Evolutionary conservation across 2,329 filamentous ascomycete genomes (phyloP), one percentile per base, ranked within the genome.

Genomic region (Pyricularia sp.): DNA sequence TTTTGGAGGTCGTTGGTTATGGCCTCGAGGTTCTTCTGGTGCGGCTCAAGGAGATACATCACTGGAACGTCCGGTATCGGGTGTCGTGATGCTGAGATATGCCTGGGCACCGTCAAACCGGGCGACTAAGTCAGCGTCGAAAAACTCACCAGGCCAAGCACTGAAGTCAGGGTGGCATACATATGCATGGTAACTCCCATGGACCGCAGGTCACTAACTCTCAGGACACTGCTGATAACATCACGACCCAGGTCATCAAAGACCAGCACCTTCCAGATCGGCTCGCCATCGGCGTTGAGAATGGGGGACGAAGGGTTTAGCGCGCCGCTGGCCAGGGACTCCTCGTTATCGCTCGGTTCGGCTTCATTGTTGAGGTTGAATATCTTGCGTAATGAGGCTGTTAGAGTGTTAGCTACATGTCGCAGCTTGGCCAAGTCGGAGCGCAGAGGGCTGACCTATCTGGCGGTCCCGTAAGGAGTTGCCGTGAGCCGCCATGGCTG

Each of bases 171-270:
- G 25, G 25, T 23, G 25, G 75, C 80, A 72, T 85, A 96, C 92
- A 97, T 88, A 80, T 97, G 93, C 85, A 97, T 95, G 58, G 93
- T 98, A 68, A 98, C 92, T n/a, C 96, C 95, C 88, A 95, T 93
- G 71, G 91, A 88, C 71, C 96, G 86, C 76, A 99, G 82, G 80
- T 99, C 95, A 76, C 93, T 97, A 71, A 99, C 95, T 70, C 94
- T 87, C 72, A 99, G 84, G 2, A 99, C 94, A 76, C 94, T 97
- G 82, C 93, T 97, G 76, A 99, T 97, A 70, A 99, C 92, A 86
- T 98, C 94, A 78, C 94, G 87, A 65, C 94, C 95, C 4, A 90
- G 79, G 73, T 94, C 88, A 79, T 99, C 96, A 77, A 99, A 98
- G 11, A 99, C 93, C 68, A 99, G 83, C 7, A 98, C 92, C 79